Base-by-base conservation (phyloP, 2,329 filamentous ascomycete genomes). In the Mycocentrospora acerina region DNA sequence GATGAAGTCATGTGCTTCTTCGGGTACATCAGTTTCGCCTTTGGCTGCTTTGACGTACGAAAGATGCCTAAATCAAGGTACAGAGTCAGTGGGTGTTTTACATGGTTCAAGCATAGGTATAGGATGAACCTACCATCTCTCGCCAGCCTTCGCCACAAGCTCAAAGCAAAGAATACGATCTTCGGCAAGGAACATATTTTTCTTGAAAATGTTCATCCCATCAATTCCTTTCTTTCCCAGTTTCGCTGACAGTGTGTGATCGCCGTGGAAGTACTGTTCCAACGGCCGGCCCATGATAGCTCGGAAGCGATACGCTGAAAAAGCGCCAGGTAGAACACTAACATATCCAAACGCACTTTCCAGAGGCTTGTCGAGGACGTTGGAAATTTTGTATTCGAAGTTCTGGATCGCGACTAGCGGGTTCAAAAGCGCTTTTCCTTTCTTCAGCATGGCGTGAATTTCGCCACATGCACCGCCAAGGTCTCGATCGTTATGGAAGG, bases 121-220 rank as follows among this genome's bases (percentile, higher is more conserved):
- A n/a, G n/a, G n/a, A n/a, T n/a, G n/a, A n/a, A n/a, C n/a, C 7
- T 35, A 26, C 38, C 38, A 41, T 16, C 32, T 41, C 13, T 29
- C 12, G 3, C 38, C 32, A 7, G 38, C 33, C 11, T 41, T 41
- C 8, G 38, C 38, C 11, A 41, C 38, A 22, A 41, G 33, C 18
- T 97, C 91, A 78, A 96, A 97, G 77, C 91, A 97, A 32, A 97
- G 80, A 74, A 97, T 97, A 81, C 90, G 89, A 83, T 97, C 90
- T 74, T 97, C 90, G 71, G 91, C 91, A 81, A 97, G 90, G 79
- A 96, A 97, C 91, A 97, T 96, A 81, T 97, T 97, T 82, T 96
- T 96, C 77, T 96, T 96, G 86, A 97, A 96, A 68, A 97, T 96
- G 74, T 96, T 96, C 91, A 96, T 96, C 55, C 90, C 91, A 66